phyloP scores from a whole-genome alignment of 306 rosid species.

The Comarum palustre region DNA sequence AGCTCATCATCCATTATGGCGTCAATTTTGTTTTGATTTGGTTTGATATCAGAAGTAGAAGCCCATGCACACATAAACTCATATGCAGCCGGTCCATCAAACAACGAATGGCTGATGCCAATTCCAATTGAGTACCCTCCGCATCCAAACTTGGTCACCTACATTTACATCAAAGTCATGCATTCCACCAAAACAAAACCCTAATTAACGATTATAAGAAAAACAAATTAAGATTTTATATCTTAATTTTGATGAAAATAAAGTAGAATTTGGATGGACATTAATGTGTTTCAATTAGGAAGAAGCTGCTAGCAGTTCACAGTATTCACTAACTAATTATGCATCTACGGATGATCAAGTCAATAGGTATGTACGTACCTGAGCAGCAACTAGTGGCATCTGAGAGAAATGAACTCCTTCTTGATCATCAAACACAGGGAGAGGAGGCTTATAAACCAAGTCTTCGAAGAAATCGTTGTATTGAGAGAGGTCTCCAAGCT shows the following conservation, averaged over 20 bases:
- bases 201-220: not conserved
- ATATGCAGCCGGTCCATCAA: slow-evolving; percentile 71
- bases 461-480: slow-evolving; percentile 54
- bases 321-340: not conserved
- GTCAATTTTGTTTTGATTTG: not conserved
- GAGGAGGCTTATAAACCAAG: slow-evolving; percentile 51
- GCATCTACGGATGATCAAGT: not conserved
- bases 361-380: slow-evolving; percentile 42
- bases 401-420: slow-evolving; percentile 37
- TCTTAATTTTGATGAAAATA: not conserved
- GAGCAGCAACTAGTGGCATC: slow-evolving; percentile 74
- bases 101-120: slow-evolving; percentile 70
- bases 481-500: slow-evolving; percentile 64
- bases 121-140: slow-evolving; percentile 74
- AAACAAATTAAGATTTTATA: not conserved
- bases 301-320: not conserved
- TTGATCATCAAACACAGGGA: slow-evolving; percentile 33
- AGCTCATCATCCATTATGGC: not conserved
- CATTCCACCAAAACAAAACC: not conserved
- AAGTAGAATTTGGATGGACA: not conserved
- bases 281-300: not conserved
- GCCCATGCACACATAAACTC: slow-evolving; percentile 72
- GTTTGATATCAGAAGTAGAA: slow-evolving; percentile 37
- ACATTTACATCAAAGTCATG: slow-evolving; percentile 10
- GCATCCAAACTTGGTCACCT: slow-evolving; percentile 79